Conservation (phyloP, 345 rosid species). For the Sonneratia caseolaris region DNA sequence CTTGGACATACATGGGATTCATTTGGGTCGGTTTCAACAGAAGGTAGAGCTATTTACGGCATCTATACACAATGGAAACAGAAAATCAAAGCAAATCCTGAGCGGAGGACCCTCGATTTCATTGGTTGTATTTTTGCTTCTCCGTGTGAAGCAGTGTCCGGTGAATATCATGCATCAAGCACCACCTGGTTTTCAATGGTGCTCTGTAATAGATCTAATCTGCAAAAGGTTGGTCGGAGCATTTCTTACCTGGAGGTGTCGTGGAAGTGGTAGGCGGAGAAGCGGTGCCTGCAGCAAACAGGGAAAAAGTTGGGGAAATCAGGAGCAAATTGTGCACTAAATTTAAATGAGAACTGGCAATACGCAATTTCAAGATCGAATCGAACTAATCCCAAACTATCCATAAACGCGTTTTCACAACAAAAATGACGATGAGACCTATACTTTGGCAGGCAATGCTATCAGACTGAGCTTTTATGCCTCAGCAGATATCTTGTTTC, state of each 20-base stretch:
- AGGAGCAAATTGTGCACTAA: background rate
- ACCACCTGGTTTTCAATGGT: background rate
- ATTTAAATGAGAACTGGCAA: background rate
- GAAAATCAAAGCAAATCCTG: too few relatives aligned
- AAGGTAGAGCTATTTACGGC: too few relatives aligned
- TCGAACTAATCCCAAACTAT: too few relatives aligned
- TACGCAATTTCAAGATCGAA: background rate
- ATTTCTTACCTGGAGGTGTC: slow-evolving; percentile 12
- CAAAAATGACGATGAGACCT: background rate
- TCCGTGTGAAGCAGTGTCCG: too few relatives aligned
- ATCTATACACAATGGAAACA: too few relatives aligned
- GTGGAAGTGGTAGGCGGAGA: background rate
- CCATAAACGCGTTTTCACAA: background rate
- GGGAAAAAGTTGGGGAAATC: background rate
- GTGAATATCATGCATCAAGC: background rate
- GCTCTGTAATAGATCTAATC: background rate
- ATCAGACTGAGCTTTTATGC: background rate
- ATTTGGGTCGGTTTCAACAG: too few relatives aligned
- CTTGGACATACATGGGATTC: too few relatives aligned
- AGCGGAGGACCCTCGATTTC: background rate
- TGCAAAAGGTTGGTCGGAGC: background rate
- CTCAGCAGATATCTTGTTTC: background rate
- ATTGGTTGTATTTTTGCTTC: too few relatives aligned
- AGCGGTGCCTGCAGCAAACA: background rate
- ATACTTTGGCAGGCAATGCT: background rate